phyloP scores from a whole-genome alignment of 139 green algal species.

The Picochlorum sp. region DNA sequence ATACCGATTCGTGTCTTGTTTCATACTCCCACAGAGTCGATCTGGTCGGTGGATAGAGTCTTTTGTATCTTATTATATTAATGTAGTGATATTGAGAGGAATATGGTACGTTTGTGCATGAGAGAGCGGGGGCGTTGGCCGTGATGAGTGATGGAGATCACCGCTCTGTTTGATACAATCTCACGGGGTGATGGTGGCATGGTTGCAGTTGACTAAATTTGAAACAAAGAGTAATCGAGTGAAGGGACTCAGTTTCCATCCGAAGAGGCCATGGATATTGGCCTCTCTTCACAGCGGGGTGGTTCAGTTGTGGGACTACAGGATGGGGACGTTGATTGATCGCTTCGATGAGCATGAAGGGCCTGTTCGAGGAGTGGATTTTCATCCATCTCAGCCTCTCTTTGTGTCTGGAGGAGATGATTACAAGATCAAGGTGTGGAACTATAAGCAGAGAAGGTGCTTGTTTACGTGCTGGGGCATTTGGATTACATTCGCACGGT shows the following conservation, averaged over 20 bases:
- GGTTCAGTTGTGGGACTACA: slow-evolving; percentile 99
- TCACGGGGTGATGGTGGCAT: no score
- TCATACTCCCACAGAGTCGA: no score
- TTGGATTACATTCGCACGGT: slow-evolving; percentile 99
- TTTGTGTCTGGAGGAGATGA: slow-evolving; percentile 98
- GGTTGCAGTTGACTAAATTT: slow-evolving; percentile 73
- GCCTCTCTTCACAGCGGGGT: slow-evolving; percentile 96
- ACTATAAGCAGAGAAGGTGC: slow-evolving; percentile 95
- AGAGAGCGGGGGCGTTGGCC: no score
- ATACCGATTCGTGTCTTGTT: no score
- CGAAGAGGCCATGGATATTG: slow-evolving; percentile 98
- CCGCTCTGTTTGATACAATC: no score
- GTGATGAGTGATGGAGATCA: no score
- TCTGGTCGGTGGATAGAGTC: no score
- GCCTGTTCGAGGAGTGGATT: slow-evolving; percentile 93
- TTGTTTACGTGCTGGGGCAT: slow-evolving; percentile 98
- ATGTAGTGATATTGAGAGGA: no score
- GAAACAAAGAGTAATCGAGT: slow-evolving; percentile 96
- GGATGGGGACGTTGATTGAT: slow-evolving; percentile 99
- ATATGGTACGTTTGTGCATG: no score
- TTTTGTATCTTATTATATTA: no score
- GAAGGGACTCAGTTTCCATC: slow-evolving; percentile 97
- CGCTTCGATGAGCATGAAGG: slow-evolving; percentile 99
- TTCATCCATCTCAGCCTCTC: slow-evolving; percentile 93
- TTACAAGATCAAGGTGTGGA: slow-evolving; percentile 99